These are phyloP conservation scores for Coemansia sp. DNA, from an alignment of 192 early-diverging fungal genomes.

Conservation along the genomic window DNA sequence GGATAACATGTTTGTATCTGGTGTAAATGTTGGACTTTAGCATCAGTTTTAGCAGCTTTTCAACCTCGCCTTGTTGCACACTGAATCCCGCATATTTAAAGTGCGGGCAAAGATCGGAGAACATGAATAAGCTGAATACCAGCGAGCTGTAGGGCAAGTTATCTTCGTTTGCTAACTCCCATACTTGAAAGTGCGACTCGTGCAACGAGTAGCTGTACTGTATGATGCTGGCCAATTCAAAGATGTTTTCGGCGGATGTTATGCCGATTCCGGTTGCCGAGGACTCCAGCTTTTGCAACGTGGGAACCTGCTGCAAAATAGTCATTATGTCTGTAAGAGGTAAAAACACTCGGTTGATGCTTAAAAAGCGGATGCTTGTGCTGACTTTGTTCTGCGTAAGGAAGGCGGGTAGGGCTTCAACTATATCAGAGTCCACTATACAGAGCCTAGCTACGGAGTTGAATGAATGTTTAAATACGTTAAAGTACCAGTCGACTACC, in stretches of 20 bases:
- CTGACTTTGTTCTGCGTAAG: not conserved
- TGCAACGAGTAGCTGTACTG: not conserved
- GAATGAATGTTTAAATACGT: not conserved
- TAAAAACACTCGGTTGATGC: not conserved
- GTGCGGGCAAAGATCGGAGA: not conserved
- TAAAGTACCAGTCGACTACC: not conserved
- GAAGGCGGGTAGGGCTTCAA: not conserved
- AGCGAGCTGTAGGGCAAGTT: not conserved
- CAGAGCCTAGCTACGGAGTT: not conserved
- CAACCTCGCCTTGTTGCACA: not conserved
- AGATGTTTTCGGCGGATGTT: not conserved
- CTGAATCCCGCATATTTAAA: not conserved
- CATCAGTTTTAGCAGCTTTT: not conserved
- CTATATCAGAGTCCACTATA: conserved; percentile 3
- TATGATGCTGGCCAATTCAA: too few relatives aligned
- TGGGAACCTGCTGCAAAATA: too few relatives aligned
- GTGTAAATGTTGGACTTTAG: not conserved
- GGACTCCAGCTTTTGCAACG: too few relatives aligned
- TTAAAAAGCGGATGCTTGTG: not conserved
- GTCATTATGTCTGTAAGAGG: conserved; percentile 1
- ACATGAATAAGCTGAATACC: not conserved
- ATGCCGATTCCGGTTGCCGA: not conserved
- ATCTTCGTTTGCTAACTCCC: conserved; percentile 1
- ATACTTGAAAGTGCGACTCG: conserved; percentile 7
- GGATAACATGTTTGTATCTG: not conserved